These are phyloP conservation scores for Oldenlandia corymbosa DNA, from an alignment of 257 asterid genomes.

Conservation along the genomic window DNA sequence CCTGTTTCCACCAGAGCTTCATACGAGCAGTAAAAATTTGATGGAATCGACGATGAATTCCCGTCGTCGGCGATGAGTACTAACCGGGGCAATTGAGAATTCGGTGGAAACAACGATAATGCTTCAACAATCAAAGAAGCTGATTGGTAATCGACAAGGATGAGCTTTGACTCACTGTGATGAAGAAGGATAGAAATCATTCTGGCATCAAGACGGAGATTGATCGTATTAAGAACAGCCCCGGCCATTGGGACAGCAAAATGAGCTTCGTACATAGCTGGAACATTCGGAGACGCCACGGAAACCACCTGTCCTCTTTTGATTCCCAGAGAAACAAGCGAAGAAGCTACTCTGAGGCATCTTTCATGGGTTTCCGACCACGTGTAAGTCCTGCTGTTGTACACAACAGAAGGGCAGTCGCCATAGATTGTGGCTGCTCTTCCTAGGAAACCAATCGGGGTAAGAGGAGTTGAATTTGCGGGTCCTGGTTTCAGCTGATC, in stretches of 20 bases:
- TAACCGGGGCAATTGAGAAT: conserved; percentile 32
- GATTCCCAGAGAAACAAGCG: conserved; percentile 45
- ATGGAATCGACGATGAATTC: not conserved
- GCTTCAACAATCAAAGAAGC: conserved; percentile 39
- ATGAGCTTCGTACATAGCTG: conserved; percentile 80
- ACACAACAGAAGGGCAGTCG: conserved; percentile 49
- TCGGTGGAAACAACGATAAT: conserved; percentile 37
- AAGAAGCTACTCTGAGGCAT: conserved; percentile 50
- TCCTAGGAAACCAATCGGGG: conserved; percentile 52
- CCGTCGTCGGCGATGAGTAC: conserved; percentile 31
- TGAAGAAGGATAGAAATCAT: conserved; percentile 51
- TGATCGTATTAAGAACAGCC: conserved; percentile 56
- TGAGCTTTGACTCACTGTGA: conserved; percentile 50
- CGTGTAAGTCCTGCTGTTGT: conserved; percentile 32
- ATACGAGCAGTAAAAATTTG: conserved; percentile 7
- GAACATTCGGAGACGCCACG: conserved; percentile 62
- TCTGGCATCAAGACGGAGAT: conserved; percentile 64
- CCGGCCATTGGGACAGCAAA: conserved; percentile 80
- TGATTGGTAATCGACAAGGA: conserved; percentile 35
- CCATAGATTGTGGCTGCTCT: conserved; percentile 55
- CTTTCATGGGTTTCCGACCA: conserved; percentile 54
- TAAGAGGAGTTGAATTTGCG: conserved; percentile 52
- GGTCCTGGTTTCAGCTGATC: conserved; percentile 21
- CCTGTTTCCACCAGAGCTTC: conserved; percentile 25
- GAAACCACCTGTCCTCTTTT: conserved; percentile 47